phyloP scores from a whole-genome alignment of 108 stramenopile species.

The Epipyxis sp. region DNA sequence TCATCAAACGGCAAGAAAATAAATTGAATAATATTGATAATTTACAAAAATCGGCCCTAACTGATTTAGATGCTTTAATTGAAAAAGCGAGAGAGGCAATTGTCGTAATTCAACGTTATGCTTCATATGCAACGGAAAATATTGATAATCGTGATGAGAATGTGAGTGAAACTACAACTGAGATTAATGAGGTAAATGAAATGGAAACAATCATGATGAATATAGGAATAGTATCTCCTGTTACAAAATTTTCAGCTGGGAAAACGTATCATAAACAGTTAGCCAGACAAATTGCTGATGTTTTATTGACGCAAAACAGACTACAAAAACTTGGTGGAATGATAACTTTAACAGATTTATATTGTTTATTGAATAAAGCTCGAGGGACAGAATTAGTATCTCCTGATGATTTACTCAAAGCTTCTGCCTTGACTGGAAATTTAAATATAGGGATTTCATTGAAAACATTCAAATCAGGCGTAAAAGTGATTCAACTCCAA shows the following conservation, averaged over 20 bases:
- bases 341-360: conserved; percentile 59
- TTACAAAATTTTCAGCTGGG: conserved; percentile 70
- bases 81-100: conserved; percentile 6
- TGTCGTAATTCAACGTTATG: conserved; percentile 15
- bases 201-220: conserved; percentile 54
- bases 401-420: conserved; percentile 84
- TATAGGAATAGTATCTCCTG: conserved; percentile 90
- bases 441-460: conserved; percentile 72
- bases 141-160: not conserved
- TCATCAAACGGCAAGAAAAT: not conserved
- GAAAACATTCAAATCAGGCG: conserved; percentile 71
- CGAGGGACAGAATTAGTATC: conserved; percentile 89
- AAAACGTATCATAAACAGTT: conserved; percentile 74
- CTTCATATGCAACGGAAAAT: not conserved
- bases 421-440: conserved; percentile 62
- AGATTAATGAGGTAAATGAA: conserved; percentile 25
- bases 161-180: conserved; percentile 1
- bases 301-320: conserved; percentile 66
- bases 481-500: conserved; percentile 77
- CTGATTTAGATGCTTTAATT: conserved; percentile 25
- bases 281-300: conserved; percentile 90
- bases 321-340: conserved; percentile 59
- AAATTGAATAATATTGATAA: not conserved
- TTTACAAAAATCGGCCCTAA: not conserved
- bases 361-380: conserved; percentile 79